Evolutionary conservation across 139 green algal species (phyloP), one percentile per base, ranked within the genome.

Genomic region (Chlamydomonas incerta): DNA sequence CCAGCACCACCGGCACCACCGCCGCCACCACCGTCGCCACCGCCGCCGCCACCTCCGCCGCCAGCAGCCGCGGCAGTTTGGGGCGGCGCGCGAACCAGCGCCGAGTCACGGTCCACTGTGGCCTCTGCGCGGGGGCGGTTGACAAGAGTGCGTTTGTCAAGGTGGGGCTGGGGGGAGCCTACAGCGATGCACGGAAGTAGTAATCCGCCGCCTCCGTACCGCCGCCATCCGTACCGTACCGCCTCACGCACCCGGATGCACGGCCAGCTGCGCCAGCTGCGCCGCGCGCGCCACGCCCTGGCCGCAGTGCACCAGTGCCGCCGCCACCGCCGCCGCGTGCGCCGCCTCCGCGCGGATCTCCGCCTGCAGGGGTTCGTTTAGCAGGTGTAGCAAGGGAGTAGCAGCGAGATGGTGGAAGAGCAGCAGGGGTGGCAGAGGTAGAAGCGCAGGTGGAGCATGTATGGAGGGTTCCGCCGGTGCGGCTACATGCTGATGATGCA

Each of bases 241-340:
- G 31, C 50, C 34, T 50, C 41, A 50, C 79, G 29, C 26, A 70
- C 60, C 47, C 21, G 83, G 83, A 28, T 88, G 63, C 35, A 41
- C 37, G 31, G 58, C 83, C 47, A 72, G 37, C 47, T 70, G 34
- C 71, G 83, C 83, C 74, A 88, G 66, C 60, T 84, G 52, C 6
- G 83, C 74, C 41, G 83, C 74, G 1, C 83, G 74, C 34, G 31
- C 41, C 31, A 88, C 83, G 5, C 72, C 47, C 83, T 88, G 83
- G 5, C 83, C 83, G 58, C 79, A 67, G 74, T 88, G 83, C 74
- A 88, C 83, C 73, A 88, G 74, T 20, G 83, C 83, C 15, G 26
- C 83, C 13, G 83, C 83, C 52, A 79, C 52, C 6, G 74, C 83
- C 0, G 83, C 73, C 3, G 66, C 74, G 9, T 35, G 62, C 6